Percentiles rank a stretch among this genome's conserved stretches.
phyloP scores from a whole-genome alignment of 495 filamentous ascomycete species.

The Podospora pseudocomata region DNA sequence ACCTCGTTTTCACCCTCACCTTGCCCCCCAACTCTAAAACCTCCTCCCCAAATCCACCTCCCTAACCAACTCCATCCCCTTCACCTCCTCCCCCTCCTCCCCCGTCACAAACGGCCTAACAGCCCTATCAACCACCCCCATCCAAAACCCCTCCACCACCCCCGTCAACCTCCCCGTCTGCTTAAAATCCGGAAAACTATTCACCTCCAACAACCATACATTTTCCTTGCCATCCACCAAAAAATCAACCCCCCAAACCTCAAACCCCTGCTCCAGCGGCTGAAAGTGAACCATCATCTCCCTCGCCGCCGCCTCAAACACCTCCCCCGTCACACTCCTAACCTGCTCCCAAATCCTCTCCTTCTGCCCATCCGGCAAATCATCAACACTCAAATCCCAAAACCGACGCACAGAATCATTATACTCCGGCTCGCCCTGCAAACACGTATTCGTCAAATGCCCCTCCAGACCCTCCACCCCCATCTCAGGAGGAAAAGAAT shows the following conservation, averaged over 20 bases:
- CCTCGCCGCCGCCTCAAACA: slow-evolving; percentile 79
- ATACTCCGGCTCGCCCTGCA: slow-evolving; percentile 55
- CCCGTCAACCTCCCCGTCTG: slow-evolving; percentile 76
- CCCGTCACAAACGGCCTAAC: slow-evolving; percentile 43
- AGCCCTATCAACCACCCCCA: slow-evolving; percentile 62
- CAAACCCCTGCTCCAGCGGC: slow-evolving; percentile 79
- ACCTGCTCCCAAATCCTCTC: slow-evolving; percentile 69
- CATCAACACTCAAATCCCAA: slow-evolving; percentile 52
- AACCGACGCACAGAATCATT: slow-evolving; percentile 57
- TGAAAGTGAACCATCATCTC: slow-evolving; percentile 89
- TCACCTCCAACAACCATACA: slow-evolving; percentile 84
- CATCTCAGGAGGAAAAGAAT: slow-evolving; percentile 41
- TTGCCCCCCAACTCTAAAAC: slow-evolving; percentile 13
- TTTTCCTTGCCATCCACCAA: slow-evolving; percentile 58
- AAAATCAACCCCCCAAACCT: slow-evolving; percentile 90
- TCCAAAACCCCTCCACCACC: slow-evolving; percentile 72
- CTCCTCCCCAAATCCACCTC: slow-evolving; percentile 35
- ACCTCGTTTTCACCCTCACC: no score
- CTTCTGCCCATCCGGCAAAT: slow-evolving; percentile 23
- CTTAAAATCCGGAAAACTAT: slow-evolving; percentile 91
- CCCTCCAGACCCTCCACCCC: slow-evolving; percentile 57
- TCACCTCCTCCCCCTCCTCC: slow-evolving; percentile 18
- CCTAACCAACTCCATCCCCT: slow-evolving; percentile 34
- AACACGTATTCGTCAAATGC: slow-evolving; percentile 94
- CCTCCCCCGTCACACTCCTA: slow-evolving; percentile 62